Base-by-base conservation (phyloP, 2,329 filamentous ascomycete genomes). In the Ophiostoma tasmaniense region DNA sequence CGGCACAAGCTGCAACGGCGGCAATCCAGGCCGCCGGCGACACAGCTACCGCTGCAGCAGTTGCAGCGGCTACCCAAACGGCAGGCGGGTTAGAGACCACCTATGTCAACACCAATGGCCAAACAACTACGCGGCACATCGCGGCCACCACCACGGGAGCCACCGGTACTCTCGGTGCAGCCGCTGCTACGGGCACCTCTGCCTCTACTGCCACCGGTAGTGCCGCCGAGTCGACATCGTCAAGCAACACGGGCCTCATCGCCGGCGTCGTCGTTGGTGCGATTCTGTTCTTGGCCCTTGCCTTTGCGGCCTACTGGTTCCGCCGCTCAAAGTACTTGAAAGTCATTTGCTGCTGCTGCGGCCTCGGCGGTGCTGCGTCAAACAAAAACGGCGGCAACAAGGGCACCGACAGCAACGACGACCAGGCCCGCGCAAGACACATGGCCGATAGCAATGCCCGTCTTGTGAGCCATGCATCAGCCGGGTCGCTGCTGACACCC, bases 251-350 rank as follows among this genome's bases (percentile, higher is more conserved):
- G 3, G 71, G 68, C 2, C 22, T 68, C 0, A 67, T 71, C 69
- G 68, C 64, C 3, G 71, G 70, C 8, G 39, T 68, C 20, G 64
- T 71, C 3, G 64, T 69, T 3, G 70, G 61, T 1, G 13, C 69
- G 0, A 37, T 42, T 1, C 3, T 39, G 3, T 1, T 71, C 10
- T 3, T 71, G 37, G 20, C 64, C 2, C n/a, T 66, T 4, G 67
- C 65, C 14, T 61, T 68, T 14, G 61, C 70, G 4, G 14, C 64
- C 64, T 71, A 67, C 67, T 39, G 68, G 14, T 70, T 70, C 67
- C 70, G 71, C 25, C 67, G 42, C 8, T 67, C 71, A 2, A 55
- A 52, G 28, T 61, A 42, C 1, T 8, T 71, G 8, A 50, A 55
- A 13, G 64, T 68, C 13, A 4, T 71, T 20, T 68, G 66, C 52